Evolutionary conservation across 495 filamentous ascomycete species (phyloP).

Genomic region (Immersiella caudata): DNA sequence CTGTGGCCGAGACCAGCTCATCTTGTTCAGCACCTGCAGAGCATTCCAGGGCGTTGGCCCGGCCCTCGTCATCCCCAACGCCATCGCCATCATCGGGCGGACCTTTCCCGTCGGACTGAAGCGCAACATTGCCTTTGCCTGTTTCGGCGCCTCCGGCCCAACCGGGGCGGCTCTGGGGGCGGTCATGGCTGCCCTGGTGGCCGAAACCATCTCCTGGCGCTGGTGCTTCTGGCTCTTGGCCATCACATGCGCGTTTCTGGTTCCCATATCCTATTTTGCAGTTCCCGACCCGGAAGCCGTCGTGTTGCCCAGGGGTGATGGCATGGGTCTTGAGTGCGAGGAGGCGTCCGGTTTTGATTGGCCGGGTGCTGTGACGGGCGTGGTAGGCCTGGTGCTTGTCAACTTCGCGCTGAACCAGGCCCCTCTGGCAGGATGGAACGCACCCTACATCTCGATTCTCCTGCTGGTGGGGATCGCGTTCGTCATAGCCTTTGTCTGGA

Average conservation of each 20-base stretch:
- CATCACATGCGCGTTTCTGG: constrained; percentile 49
- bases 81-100: constrained; percentile 61
- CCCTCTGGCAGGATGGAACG: constrained; percentile 39
- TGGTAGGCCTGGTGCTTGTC: constrained; percentile 50
- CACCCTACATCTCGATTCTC: too few species aligned
- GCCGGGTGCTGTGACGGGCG: constrained; percentile 5
- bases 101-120: constrained; percentile 54
- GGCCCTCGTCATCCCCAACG: constrained; percentile 64
- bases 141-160: constrained; percentile 66
- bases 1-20: constrained; percentile 33
- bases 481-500: too few species aligned
- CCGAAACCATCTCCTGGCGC: constrained; percentile 62
- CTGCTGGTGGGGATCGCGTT: too few species aligned
- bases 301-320: too few species aligned
- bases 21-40: constrained; percentile 61
- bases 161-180: constrained; percentile 57
- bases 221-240: constrained; percentile 66
- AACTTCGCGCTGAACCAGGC: constrained; percentile 66
- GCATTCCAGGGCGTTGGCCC: constrained; percentile 65
- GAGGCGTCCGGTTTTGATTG: constrained; percentile 48
- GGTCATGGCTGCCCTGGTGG: constrained; percentile 54
- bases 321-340: not conserved
- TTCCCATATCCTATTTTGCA: constrained; percentile 45
- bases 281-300: constrained; percentile 55
- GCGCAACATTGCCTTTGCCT: constrained; percentile 62